Evolutionary conservation across 176 grass and related monocot genomes (phyloP).

Genomic region (Zea luxurians): DNA sequence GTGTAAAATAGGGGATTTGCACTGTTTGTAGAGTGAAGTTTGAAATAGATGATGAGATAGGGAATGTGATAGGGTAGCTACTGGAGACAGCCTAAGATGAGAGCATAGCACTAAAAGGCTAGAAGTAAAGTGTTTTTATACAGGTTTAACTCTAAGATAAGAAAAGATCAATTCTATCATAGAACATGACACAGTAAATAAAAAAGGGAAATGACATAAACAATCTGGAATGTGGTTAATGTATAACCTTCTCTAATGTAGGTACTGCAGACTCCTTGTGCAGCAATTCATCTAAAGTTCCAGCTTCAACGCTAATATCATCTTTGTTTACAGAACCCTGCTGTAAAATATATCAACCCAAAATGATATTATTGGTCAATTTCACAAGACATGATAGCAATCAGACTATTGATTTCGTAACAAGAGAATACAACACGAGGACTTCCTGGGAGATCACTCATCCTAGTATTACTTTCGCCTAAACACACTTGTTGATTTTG

Average conservation of each 20-base stretch:
- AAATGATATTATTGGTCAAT: slow-evolving; percentile 4
- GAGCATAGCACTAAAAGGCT: too few species aligned
- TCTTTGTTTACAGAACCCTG: slow-evolving; percentile 39
- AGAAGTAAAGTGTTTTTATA: slow-evolving; percentile 1
- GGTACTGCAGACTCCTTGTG: slow-evolving; percentile 21
- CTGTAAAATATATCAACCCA: slow-evolving; percentile 37
- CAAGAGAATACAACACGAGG: background rate
- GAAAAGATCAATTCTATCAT: slow-evolving; percentile 13
- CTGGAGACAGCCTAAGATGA: too few species aligned
- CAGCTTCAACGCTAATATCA: slow-evolving; percentile 11
- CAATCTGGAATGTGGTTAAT: slow-evolving; percentile 24
- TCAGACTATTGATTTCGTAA: slow-evolving; percentile 21
- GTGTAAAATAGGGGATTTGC: too few species aligned
- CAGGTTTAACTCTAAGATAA: slow-evolving; percentile 4
- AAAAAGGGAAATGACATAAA: slow-evolving; percentile 22
- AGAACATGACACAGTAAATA: slow-evolving; percentile 18
- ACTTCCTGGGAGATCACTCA: too few species aligned
- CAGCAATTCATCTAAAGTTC: slow-evolving; percentile 27
- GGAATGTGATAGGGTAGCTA: too few species aligned
- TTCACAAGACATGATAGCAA: slow-evolving; percentile 1
- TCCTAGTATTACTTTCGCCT: too few species aligned
- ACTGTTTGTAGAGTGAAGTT: too few species aligned
- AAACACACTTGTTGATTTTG: too few species aligned
- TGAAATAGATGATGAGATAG: too few species aligned
- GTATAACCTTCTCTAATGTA: slow-evolving; percentile 44